A percentile compares a stretch with the other conserved stretches of the same genome.
Conservation (phyloP, 2,329 filamentous ascomycete species). For the Diplodia intermedia region DNA sequence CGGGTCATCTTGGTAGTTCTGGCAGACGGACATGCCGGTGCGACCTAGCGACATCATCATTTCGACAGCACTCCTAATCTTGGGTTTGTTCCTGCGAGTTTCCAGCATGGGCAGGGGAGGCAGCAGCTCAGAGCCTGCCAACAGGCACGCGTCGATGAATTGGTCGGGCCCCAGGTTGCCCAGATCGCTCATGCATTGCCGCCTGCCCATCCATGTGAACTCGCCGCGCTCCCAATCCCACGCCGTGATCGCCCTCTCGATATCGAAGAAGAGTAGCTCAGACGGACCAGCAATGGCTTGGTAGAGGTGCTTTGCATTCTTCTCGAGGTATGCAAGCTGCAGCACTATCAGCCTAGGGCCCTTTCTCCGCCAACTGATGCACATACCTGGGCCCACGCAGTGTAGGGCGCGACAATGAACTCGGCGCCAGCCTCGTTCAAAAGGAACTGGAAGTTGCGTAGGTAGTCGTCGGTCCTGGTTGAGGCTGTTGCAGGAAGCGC, state of each 20-base stretch:
- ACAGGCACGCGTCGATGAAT: constrained; percentile 83
- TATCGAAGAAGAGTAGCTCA: constrained; percentile 84
- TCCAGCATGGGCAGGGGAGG: constrained; percentile 79
- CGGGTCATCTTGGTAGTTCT: constrained; percentile 80
- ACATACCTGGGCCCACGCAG: constrained; percentile 81
- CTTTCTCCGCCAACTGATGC: constrained; percentile 31
- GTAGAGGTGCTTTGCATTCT: constrained; percentile 69
- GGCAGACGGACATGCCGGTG: constrained; percentile 76
- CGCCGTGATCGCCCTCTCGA: constrained; percentile 73
- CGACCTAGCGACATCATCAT: constrained; percentile 70
- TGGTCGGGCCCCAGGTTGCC: constrained; percentile 69
- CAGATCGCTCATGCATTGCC: constrained; percentile 73
- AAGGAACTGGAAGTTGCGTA: constrained; percentile 76
- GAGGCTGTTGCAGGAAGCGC: constrained; percentile 49
- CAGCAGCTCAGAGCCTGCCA: constrained; percentile 82
- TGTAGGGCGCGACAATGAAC: constrained; percentile 85
- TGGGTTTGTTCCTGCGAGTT: constrained; percentile 61
- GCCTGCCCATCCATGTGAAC: constrained; percentile 70
- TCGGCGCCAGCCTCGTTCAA: constrained; percentile 72
- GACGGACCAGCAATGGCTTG: constrained; percentile 83
- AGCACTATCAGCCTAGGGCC: constrained; percentile 38
- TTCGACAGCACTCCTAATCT: constrained; percentile 77
- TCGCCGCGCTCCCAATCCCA: constrained; percentile 73
- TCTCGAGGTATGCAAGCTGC: constrained; percentile 80
- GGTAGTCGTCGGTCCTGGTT: constrained; percentile 65